Evolutionary conservation across 371 early-diverging fungal genomes (phyloP), one percentile per base, ranked within the genome.

Genomic region (Mucor racemosus): DNA sequence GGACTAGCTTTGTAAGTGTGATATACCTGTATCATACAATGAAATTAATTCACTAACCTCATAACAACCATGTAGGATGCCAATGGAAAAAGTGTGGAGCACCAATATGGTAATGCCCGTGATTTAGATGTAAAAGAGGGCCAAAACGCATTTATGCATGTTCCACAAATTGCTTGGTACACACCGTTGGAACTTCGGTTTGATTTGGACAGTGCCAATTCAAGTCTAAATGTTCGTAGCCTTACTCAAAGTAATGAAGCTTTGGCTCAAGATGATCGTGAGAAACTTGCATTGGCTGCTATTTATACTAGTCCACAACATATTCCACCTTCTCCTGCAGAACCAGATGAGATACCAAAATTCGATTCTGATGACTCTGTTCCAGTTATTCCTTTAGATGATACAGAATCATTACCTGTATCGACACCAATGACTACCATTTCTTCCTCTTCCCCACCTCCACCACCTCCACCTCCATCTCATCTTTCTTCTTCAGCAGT

Each of bases 251-350:
- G 60, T 5, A 17, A 36, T 34, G 74, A 76, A 54, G 42, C 70
- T 0, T 19, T 14, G 9, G 41, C 54, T 3, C 75, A 77, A 46
- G 62, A 67, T 21, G 39, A 17, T 15, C 56, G 77, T 19, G 77
- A 77, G 40, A 63, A 64, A 5, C 58, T 46, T 0, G 60, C 64
- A n/a, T 42, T 77, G 4, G 74, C 76, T 10, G 76, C 69, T 6
- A 64, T 68, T 35, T 78, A 78, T 48, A 65, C 63, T 14, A 69
- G 58, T 26, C 42, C 54, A n/a, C 57, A 64, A 33, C 76, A 78
- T 69, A 73, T 78, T 17, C 78, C 78, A 50, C 60, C 69, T 58
- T 71, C 78, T 9, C 78, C 78, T 15, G 70, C 74, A 31, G 78
- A 75, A 35, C 76, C 74, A 31, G 69, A 65, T 35, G 76, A 75